Conservation (phyloP, 1,139 yeast species). For the Protomyces inouyei region DNA sequence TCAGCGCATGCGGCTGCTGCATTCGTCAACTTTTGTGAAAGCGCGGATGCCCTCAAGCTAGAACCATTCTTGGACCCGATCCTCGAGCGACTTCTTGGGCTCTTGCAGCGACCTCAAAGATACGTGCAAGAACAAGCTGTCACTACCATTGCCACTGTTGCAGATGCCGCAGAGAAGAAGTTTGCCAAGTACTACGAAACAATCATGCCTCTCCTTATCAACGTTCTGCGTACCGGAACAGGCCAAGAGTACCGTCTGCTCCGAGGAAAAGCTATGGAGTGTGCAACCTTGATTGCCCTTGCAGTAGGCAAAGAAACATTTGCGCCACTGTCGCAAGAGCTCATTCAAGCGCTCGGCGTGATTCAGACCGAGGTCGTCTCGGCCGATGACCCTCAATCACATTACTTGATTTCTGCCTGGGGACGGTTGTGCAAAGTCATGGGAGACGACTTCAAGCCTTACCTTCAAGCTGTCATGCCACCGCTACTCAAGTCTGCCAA, state of each 20-base stretch:
- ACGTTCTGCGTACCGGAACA: constrained; percentile 75
- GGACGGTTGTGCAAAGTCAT: constrained; percentile 82
- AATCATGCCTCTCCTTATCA: constrained; percentile 80
- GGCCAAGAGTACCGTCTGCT: constrained; percentile 65
- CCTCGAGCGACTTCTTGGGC: constrained; percentile 63
- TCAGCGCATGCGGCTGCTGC: constrained; percentile 99
- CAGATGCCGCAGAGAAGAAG: constrained; percentile 92
- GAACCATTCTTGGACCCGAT: constrained; percentile 87
- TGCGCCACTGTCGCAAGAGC: constrained; percentile 65
- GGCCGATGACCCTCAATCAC: constrained; percentile 76
- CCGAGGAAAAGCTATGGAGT: constrained; percentile 91
- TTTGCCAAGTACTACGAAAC: constrained; percentile 91
- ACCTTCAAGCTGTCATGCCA: constrained; percentile 81
- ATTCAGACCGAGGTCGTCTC: constrained; percentile 52
- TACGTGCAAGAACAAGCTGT: constrained; percentile 96
- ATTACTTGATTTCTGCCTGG: constrained; percentile 94
- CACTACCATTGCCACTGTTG: constrained; percentile 93
- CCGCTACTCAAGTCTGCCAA: constrained; percentile 79
- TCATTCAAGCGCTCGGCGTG: constrained; percentile 65
- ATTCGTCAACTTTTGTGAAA: constrained; percentile 87
- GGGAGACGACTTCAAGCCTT: constrained; percentile 83
- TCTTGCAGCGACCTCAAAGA: constrained; percentile 77
- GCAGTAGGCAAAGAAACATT: constrained; percentile 97
- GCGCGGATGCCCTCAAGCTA: constrained; percentile 76
- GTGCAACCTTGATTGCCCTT: constrained; percentile 85